Conservation (phyloP, 73 alveolate species). For the Blepharisma japonicum region DNA sequence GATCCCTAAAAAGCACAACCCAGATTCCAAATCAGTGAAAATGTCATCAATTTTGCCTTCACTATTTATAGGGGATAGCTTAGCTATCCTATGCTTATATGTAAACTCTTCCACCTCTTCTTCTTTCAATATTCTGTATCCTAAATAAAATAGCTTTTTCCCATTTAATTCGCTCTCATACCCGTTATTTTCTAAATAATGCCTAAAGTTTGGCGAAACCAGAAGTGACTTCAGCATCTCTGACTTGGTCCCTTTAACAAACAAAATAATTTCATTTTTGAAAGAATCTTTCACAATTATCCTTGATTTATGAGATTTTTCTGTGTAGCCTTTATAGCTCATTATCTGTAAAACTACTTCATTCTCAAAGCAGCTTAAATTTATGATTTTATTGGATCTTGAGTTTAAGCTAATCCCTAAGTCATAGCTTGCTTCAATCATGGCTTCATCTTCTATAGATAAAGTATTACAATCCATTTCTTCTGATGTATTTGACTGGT, state of each 20-base stretch:
- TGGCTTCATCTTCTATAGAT: slow-evolving; percentile 7
- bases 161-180: not conserved
- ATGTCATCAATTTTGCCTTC: slow-evolving; percentile 22
- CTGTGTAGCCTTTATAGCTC: not conserved
- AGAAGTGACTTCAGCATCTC: not conserved
- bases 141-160: not conserved
- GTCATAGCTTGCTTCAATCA: not conserved
- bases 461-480: not conserved
- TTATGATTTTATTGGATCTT: not conserved
- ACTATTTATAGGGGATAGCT: not conserved
- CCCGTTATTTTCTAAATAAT: not conserved
- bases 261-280: slow-evolving; percentile 5
- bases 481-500: not conserved
- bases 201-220: not conserved
- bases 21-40: not conserved
- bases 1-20: not conserved
- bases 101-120: not conserved
- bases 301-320: not conserved
- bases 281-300: not conserved
- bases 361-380: not conserved
- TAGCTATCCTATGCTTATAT: not conserved
- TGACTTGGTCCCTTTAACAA: not conserved
- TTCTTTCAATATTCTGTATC: not conserved
- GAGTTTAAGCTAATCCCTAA: not conserved
- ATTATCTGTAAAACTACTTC: not conserved